These are phyloP conservation scores for Glonium stellatum DNA, from an alignment of 495 filamentous ascomycete species.

Conservation along the genomic window DNA sequence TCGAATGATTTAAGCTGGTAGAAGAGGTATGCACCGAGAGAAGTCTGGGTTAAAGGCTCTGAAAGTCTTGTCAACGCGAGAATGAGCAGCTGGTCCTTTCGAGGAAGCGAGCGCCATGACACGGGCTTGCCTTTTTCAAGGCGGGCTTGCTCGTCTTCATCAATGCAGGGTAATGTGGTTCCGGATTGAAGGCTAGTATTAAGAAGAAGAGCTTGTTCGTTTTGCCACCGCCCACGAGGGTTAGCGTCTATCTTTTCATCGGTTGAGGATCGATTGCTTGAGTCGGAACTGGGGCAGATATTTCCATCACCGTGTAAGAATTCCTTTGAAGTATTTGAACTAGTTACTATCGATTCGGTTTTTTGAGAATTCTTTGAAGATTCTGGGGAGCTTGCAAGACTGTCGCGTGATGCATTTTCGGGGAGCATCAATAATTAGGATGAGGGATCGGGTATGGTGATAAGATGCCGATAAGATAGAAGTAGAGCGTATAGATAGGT, in stretches of 20 bases:
- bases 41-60: slow-evolving; percentile 73
- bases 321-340: no score
- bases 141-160: slow-evolving; percentile 15
- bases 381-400: no score
- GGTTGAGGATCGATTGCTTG: not conserved
- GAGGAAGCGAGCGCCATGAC: slow-evolving; percentile 50
- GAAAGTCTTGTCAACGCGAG: slow-evolving; percentile 68
- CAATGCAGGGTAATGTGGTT: slow-evolving; percentile 12
- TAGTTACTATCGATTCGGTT: no score
- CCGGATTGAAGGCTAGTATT: slow-evolving; percentile 7
- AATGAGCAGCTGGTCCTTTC: slow-evolving; percentile 67
- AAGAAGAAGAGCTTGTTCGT: not conserved
- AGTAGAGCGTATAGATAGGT: no score
- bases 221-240: not conserved
- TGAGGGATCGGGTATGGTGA: no score
- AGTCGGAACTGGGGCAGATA: not conserved
- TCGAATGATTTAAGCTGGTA: slow-evolving; percentile 50
- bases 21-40: slow-evolving; percentile 58
- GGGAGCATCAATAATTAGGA: no score
- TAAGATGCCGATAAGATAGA: no score
- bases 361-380: no score
- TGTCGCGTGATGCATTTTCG: no score
- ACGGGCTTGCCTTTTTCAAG: slow-evolving; percentile 27
- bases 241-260: not conserved
- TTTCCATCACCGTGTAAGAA: no score